Conservation (phyloP, 163 green algal species). For the Scenedesmus sp. region DNA sequence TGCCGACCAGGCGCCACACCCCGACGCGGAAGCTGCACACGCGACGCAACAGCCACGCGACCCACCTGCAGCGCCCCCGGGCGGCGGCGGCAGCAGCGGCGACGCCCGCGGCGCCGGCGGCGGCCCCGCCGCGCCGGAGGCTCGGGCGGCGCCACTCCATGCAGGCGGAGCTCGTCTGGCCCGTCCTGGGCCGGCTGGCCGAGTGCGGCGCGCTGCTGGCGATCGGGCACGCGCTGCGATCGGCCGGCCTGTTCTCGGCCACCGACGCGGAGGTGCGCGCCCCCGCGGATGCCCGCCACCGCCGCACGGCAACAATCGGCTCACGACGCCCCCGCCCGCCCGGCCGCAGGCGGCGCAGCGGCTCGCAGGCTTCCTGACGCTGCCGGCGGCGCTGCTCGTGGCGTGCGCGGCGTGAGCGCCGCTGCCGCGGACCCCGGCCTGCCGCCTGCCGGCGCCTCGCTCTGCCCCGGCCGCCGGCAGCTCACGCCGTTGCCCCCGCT, state of each 20-base stretch:
- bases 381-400: constrained; percentile 69
- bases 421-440: background rate
- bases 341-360: constrained; percentile 56
- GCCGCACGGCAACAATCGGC: too few relatives aligned
- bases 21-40: background rate
- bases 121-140: too few relatives aligned
- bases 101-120: too few relatives aligned
- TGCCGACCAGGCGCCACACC: background rate
- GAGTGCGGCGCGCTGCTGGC: constrained; percentile 50
- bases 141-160: background rate
- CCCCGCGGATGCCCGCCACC: background rate
- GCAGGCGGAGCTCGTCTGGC: background rate
- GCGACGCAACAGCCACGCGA: too few relatives aligned
- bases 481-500: constrained; percentile 18
- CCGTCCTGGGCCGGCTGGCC: background rate
- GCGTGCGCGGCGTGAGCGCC: constrained; percentile 55
- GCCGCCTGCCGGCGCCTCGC: background rate
- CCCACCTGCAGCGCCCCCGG: too few relatives aligned
- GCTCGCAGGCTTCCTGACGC: constrained; percentile 61
- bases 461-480: background rate
- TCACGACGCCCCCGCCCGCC: background rate
- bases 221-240: constrained; percentile 51
- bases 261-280: constrained; percentile 48
- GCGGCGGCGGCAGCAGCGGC: too few relatives aligned
- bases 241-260: constrained; percentile 35